A percentile compares a stretch with the other conserved stretches of the same genome.
Evolutionary conservation across 2,329 filamentous ascomycete genomes (phyloP).

Genomic region (Neurospora sp.): DNA sequence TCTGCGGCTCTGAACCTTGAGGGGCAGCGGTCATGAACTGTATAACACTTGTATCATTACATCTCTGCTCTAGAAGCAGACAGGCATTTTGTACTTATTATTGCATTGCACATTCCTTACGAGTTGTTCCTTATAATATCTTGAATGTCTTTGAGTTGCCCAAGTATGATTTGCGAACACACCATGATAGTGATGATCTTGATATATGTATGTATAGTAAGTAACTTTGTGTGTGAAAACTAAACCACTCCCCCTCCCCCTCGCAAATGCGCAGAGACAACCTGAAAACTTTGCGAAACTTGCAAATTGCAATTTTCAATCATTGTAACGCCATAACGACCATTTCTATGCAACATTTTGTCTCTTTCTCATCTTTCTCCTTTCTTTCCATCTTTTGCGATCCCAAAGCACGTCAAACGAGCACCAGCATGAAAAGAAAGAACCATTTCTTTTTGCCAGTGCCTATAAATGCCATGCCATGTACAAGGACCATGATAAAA

Average conservation of each 20-base stretch:
- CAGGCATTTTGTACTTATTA: background rate
- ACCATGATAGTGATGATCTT: background rate
- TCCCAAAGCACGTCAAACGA: background rate
- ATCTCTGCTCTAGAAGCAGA: background rate
- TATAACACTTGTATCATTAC: background rate
- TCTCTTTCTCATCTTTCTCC: background rate
- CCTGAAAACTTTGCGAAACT: background rate
- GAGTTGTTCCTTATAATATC: background rate
- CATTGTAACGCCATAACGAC: constrained; percentile 6
- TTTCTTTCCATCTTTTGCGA: background rate
- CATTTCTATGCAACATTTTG: constrained; percentile 5
- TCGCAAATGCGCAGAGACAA: background rate
- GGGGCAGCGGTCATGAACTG: background rate
- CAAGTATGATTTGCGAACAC: background rate
- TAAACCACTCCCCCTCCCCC: background rate
- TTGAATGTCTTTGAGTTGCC: background rate
- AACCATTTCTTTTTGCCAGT: background rate
- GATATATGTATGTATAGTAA: background rate
- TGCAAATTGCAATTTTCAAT: background rate
- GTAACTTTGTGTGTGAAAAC: background rate
- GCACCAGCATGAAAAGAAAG: background rate
- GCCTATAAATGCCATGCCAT: background rate
- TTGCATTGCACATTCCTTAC: background rate
- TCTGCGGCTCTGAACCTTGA: background rate
- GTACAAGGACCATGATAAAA: background rate